phyloP scores from a whole-genome alignment of 73 alveolate genomes.

The Paraurostyla sp. region DNA sequence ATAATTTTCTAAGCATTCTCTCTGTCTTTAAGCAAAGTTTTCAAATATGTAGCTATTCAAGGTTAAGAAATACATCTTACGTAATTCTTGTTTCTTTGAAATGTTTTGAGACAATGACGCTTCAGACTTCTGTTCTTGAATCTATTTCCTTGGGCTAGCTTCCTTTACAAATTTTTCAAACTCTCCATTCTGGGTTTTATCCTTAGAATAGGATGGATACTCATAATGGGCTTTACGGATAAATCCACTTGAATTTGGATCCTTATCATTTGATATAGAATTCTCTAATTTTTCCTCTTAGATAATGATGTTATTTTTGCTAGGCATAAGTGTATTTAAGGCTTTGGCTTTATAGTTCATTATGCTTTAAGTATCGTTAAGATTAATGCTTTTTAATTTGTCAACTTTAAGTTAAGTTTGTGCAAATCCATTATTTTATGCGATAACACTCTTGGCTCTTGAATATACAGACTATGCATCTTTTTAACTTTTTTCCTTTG shows the following conservation, averaged over 20 bases:
- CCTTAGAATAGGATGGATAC: neutral
- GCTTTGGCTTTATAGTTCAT: conserved; percentile 21
- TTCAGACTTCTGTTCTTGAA: neutral
- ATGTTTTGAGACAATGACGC: neutral
- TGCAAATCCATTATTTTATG: neutral
- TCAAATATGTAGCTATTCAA: conserved; percentile 46
- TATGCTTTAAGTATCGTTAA: neutral
- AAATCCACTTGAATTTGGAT: neutral
- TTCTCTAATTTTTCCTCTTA: too few species aligned
- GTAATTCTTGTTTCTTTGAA: conserved; percentile 32
- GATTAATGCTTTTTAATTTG: neutral
- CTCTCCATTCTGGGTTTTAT: neutral
- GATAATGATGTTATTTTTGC: too few species aligned
- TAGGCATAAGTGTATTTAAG: neutral
- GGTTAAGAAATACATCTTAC: conserved; percentile 12
- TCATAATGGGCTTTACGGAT: conserved; percentile 12
- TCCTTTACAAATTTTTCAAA: neutral
- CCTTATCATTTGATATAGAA: too few species aligned
- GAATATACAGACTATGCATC: conserved; percentile 11
- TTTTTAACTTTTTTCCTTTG: conserved; percentile 35
- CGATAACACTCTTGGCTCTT: conserved; percentile 6
- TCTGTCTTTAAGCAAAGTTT: neutral
- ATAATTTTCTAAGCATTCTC: conserved; percentile 15
- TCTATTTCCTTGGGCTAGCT: conserved; percentile 14
- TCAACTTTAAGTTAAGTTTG: neutral